Evolutionary conservation across 208 protist genomes (phyloP).

Genomic region (Lotmaria passim): DNA sequence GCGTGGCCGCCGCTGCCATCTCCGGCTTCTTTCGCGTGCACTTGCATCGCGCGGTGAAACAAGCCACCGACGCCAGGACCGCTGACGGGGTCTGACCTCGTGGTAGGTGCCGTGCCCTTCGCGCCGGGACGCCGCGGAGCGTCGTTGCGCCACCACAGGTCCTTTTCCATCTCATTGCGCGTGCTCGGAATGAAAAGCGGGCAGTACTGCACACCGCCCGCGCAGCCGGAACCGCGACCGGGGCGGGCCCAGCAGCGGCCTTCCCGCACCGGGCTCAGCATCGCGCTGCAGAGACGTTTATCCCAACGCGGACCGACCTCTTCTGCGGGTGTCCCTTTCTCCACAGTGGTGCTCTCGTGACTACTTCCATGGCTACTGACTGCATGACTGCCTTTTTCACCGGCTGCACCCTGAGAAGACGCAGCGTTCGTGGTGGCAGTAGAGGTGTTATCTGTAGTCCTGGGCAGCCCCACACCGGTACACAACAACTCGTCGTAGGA

Average conservation of each 20-base stretch:
- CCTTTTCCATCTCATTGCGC: conserved; percentile 49
- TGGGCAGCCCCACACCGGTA: conserved; percentile 41
- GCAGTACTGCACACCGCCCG: conserved; percentile 59
- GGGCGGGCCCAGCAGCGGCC: conserved; percentile 53
- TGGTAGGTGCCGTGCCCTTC: too few species aligned
- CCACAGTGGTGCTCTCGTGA: too few species aligned
- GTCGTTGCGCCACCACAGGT: conserved; percentile 81
- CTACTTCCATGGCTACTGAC: not conserved
- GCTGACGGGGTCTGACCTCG: conserved; percentile 13
- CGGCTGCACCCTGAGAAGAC: not conserved
- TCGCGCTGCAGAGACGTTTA: conserved; percentile 36
- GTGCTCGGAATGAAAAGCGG: conserved; percentile 56
- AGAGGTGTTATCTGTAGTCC: not conserved
- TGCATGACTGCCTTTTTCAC: not conserved
- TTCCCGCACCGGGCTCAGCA: conserved; percentile 49
- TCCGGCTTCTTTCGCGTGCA: not conserved
- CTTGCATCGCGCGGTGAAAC: conserved; percentile 26
- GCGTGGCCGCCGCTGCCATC: not conserved
- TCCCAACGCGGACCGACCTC: conserved; percentile 30
- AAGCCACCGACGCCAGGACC: conserved; percentile 24
- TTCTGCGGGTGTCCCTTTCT: too few species aligned
- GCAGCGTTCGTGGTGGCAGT: not conserved
- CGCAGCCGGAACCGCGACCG: conserved; percentile 29
- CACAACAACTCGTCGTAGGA: conserved; percentile 77
- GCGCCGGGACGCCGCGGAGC: conserved; percentile 31